These are phyloP conservation scores for Goffeauzyma gilvescens DNA, from an alignment of 768 basidiomycete species.

Conservation along the genomic window DNA sequence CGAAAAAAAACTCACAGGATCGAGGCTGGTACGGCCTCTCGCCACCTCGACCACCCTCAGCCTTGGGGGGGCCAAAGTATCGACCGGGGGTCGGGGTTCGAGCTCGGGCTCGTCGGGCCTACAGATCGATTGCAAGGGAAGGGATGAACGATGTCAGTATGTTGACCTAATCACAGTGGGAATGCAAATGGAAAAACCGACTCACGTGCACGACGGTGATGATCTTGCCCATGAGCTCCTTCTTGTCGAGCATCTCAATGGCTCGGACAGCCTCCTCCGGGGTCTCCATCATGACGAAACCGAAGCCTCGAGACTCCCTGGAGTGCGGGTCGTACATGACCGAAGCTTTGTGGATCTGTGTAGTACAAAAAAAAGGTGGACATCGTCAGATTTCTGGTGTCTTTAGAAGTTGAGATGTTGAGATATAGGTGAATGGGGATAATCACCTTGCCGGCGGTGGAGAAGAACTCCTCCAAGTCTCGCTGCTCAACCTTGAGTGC, in stretches of 20 bases:
- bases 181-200: constrained; percentile 1
- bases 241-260: constrained; percentile 60
- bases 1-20: constrained; percentile 36
- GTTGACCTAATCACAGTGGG: too few relatives aligned
- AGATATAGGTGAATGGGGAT: not conserved
- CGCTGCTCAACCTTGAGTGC: constrained; percentile 53
- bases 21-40: constrained; percentile 73
- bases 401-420: not conserved
- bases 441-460: constrained; percentile 67
- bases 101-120: constrained; percentile 31
- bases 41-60: constrained; percentile 36
- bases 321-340: constrained; percentile 52
- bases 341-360: constrained; percentile 45
- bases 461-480: constrained; percentile 71
- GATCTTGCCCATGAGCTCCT: constrained; percentile 70
- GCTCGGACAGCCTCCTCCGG: constrained; percentile 80
- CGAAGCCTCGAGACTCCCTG: constrained; percentile 58
- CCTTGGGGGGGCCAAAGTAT: constrained; percentile 85
- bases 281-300: constrained; percentile 74
- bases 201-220: constrained; percentile 58
- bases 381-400: too few relatives aligned
- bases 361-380: not conserved
- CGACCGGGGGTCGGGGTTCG: constrained; percentile 61
- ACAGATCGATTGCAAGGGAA: not conserved
- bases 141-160: not conserved